Conservation (phyloP, 202 grass and related monocot genomes). For the Carex sylvatica region DNA sequence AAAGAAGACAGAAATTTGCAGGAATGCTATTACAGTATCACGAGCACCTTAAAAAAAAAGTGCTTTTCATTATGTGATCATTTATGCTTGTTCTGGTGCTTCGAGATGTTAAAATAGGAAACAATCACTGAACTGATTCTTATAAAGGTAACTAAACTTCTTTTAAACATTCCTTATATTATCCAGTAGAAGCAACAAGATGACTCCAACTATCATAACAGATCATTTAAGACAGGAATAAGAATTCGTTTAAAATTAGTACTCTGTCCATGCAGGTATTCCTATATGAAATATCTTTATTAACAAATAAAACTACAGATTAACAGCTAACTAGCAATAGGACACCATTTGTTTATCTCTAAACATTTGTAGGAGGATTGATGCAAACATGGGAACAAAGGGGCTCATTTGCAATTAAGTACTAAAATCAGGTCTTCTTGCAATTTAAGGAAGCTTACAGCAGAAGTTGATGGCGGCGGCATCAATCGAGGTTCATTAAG, state of each 20-base stretch:
- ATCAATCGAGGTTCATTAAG: slow-evolving; percentile 38
- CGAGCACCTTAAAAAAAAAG: neutral
- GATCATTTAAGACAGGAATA: neutral
- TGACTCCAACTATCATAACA: neutral
- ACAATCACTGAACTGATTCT: neutral
- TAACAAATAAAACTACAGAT: neutral
- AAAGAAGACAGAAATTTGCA: neutral
- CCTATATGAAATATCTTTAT: neutral
- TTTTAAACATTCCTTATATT: neutral
- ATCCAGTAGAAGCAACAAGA: neutral
- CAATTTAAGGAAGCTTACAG: slow-evolving; percentile 46
- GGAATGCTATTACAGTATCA: neutral
- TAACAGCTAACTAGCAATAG: neutral
- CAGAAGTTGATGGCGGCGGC: slow-evolving; percentile 46
- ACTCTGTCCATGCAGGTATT: neutral
- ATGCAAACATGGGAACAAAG: neutral
- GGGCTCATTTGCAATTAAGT: neutral
- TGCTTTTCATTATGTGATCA: neutral
- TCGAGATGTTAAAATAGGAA: neutral
- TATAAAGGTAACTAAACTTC: neutral
- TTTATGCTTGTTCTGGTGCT: neutral
- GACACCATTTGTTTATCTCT: neutral
- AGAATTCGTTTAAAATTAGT: neutral
- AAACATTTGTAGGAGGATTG: neutral
- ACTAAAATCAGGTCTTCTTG: neutral